A percentile compares a stretch with the other conserved stretches of the same genome.
These are phyloP conservation scores for Apophysomyces variabilis DNA, from an alignment of 371 early-diverging fungal species.

Conservation along the genomic window DNA sequence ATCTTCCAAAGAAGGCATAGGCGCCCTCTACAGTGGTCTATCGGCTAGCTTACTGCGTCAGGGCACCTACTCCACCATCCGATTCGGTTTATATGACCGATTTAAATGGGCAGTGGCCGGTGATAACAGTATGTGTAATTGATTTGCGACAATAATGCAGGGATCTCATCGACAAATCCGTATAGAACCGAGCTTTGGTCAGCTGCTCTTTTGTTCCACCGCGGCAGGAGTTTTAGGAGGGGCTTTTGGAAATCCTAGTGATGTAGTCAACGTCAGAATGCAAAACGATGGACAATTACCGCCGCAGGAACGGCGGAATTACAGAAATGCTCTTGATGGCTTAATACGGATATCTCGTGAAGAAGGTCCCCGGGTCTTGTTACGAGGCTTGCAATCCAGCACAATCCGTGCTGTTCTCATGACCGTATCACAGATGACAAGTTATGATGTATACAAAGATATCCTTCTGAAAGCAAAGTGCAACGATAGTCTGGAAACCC, in stretches of 20 bases:
- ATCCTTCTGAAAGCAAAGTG: slow-evolving; percentile 52
- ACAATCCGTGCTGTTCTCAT: slow-evolving; percentile 69
- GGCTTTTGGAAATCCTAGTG: slow-evolving; percentile 74
- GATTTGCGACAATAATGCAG: not conserved
- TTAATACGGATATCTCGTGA: slow-evolving; percentile 64
- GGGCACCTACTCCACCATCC: slow-evolving; percentile 73
- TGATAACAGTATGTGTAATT: slow-evolving; percentile 41
- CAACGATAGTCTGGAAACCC: slow-evolving; percentile 60
- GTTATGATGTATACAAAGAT: slow-evolving; percentile 68
- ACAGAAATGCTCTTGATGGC: slow-evolving; percentile 71
- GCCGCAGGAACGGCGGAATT: slow-evolving; percentile 59
- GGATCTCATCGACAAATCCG: too few species aligned
- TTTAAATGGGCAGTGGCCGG: slow-evolving; percentile 55
- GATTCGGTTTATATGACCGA: slow-evolving; percentile 71
- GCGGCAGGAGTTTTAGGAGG: slow-evolving; percentile 74
- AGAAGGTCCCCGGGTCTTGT: slow-evolving; percentile 60
- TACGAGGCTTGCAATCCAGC: slow-evolving; percentile 68
- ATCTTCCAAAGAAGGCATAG: slow-evolving; percentile 45
- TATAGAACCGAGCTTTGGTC: slow-evolving; percentile 51
- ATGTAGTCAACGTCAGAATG: slow-evolving; percentile 77
- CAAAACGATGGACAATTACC: slow-evolving; percentile 78
- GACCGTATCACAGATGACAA: slow-evolving; percentile 69
- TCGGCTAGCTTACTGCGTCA: slow-evolving; percentile 71
- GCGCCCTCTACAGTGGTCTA: slow-evolving; percentile 64
- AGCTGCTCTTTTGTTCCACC: slow-evolving; percentile 60